Base-by-base conservation (phyloP, 2,329 filamentous ascomycete species). In the Claviceps arundinis region DNA sequence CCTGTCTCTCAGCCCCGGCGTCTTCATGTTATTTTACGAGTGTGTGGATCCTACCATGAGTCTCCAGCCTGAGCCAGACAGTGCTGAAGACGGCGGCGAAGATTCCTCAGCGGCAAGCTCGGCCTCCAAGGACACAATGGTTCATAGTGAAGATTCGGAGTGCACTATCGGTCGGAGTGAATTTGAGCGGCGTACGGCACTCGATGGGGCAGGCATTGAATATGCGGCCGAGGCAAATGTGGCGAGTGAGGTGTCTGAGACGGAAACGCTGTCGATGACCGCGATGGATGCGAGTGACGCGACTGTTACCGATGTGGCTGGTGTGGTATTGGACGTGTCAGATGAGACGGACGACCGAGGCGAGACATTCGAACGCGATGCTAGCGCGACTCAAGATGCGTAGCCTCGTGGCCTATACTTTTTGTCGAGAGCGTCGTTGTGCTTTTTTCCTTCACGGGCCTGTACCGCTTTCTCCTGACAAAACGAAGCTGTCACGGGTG, bases 11-110 rank as follows among this genome's bases (percentile, higher is more conserved):
- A 82, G 82, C 0, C 63, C 67, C 0, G 89, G 88, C 1, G 91
- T 90, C 0, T 97, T 97, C 64, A 97, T 98, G 91, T 76, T 97
- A 1, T 97, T 97, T 65, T 98, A 97, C 65, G 91, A 98, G 64
- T 80, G 79, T 47, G 71, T 85, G 24, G 81, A 85, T 53, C 66
- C 74, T 1, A 70, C 65, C 40, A 70, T 72, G 30, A 63, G 84
- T 19, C 64, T 74, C 9, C 61, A 65, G 24, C 59, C 64, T 24
- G 64, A 67, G 30, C 57, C 58, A 16, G 55, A 50, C 22, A 55
- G 54, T 16, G 58, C 59, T 54, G 53, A 59, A 44, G 57, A 63
- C 38, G 58, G 53, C 16, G 38, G 26, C 22, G 14, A n/a, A 26
- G 47, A 50, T 17, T 22, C 37, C 9, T 43, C 47, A 4, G 30